Percentiles rank a stretch among this genome's conserved stretches.
phyloP scores from a whole-genome alignment of 1,139 yeast species.

The Kluyveromyces marxianus region DNA sequence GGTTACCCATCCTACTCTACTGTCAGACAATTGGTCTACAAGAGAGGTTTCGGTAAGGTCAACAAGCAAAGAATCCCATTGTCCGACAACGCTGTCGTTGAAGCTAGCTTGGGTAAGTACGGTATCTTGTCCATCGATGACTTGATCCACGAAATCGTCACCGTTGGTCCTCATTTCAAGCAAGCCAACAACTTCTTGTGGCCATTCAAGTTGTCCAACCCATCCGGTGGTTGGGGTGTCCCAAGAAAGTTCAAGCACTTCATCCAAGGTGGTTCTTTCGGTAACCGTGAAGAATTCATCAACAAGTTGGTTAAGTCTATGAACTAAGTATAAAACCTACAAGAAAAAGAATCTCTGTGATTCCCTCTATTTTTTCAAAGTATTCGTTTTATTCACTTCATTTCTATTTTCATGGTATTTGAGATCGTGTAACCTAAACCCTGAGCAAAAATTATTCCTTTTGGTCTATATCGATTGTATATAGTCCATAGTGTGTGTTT shows the following conservation, averaged over 20 bases:
- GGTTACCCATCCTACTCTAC: conserved; percentile 98
- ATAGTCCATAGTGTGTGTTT: too few relatives aligned
- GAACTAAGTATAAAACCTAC: conserved; percentile 48
- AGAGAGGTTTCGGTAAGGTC: conserved; percentile 99
- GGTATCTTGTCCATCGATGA: conserved; percentile 96
- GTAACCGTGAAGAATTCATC: conserved; percentile 99
- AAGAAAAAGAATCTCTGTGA: too few relatives aligned
- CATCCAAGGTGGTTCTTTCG: conserved; percentile 99
- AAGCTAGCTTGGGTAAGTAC: conserved; percentile 89
- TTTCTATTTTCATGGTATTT: too few relatives aligned
- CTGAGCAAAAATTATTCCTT: too few relatives aligned
- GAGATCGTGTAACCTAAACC: too few relatives aligned
- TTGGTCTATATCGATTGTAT: too few relatives aligned
- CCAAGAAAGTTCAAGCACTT: conserved; percentile 99
- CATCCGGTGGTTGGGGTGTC: conserved; percentile 99
- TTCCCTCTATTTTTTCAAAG: too few relatives aligned
- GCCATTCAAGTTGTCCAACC: conserved; percentile 99
- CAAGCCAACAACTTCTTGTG: conserved; percentile 99
- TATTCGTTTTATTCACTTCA: too few relatives aligned
- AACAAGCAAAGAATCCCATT: conserved; percentile 97
- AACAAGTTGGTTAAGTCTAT: conserved; percentile 96
- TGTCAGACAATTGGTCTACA: conserved; percentile 94
- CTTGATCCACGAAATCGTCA: conserved; percentile 96
- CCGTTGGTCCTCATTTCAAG: conserved; percentile 99
- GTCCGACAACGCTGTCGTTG: conserved; percentile 90